Evolutionary conservation across 2,329 filamentous ascomycete genomes (phyloP), one percentile per base, ranked within the genome.

Genomic region (Mycosphaerella sp.): DNA sequence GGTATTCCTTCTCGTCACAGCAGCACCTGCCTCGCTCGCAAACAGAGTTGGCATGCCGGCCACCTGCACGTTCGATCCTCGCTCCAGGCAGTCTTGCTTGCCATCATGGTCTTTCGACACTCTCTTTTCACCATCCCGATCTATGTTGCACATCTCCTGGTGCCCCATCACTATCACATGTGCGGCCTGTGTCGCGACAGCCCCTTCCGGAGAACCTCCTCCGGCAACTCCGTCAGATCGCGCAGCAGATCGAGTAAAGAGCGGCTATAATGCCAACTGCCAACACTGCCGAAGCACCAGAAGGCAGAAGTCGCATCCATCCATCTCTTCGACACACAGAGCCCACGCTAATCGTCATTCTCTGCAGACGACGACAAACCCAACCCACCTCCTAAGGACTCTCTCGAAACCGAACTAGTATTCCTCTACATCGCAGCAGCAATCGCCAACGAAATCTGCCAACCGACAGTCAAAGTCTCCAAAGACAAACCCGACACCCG

Each of bases 141-240:
- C 17, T 49, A 49, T 13, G 9, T 49, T 2, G 21, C 41, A 21
- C 45, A 49, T 16, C 30, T 49, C 28, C 45, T 49, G 14, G 6
- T 42, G 14, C 45, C 39, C 7, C 45, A 49, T 25, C 45, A 49
- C 13, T 39, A 49, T 13, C 28, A 6, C 27, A 27, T 41, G 37
- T 49, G 45, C 27, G 45, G 45, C 25, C 45, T 49, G 5, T 49
- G 45, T 12, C 45, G 45, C 37, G 42, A 42, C 28, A 41, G 30
- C n/a, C 45, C 45, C 14, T 42, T 41, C 14, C 44, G 37, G 32
- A 49, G 28, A 36, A 25, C 21, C 1, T 27, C 25, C 5, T 36
- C 45, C 17, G 6, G 36, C 9, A 25, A 37, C 8, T 36, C 17
- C 9, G 28, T 32, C 45, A 42, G 28, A 21, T 49, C 30, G 14